Base-by-base conservation (phyloP, 1,284 basidiomycete species). In the Cutaneotrichosporon cyanovorans region DNA sequence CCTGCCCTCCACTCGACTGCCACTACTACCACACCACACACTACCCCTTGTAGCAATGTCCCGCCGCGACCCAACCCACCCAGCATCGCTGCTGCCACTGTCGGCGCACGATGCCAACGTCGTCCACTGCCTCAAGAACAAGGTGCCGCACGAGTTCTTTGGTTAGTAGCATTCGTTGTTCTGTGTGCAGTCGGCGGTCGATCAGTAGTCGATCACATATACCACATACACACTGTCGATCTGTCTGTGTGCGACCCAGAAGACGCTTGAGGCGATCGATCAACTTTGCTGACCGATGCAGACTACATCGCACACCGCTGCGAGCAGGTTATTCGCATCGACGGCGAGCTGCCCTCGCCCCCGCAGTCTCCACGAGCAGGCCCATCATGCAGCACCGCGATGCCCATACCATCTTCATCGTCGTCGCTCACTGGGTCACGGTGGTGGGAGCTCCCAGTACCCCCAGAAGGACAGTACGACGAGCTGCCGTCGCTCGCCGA, bases 401-500 rank as follows among this genome's bases (percentile, higher is more conserved):
- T n/a, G n/a, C n/a, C 21, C 28, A 20, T 30, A 5, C 21, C 42
- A 14, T 31, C 39, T 8, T 18, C 39, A 7, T 31, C 20, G 11
- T 23, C 5, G 23, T 16, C 9, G 19, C n/a, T n/a, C n/a, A n/a
- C n/a, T n/a, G n/a, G n/a, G n/a, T n/a, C 33, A 10, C 45, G 50
- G 48, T 73, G 72, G 58, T 61, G 63, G 54, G 65, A 68, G 58
- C 69, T 59, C 56, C 66, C 53, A 38, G 48, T 57, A 23, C 66
- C 54, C 38, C 46, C 55, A 25, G 66, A 71, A 25, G 51, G 51
- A 12, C 51, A 51, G 37, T 58, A 57, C 21, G 64, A 61, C 35
- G 61, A 66, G 10, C 54, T 88, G 22, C 84, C 83, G 4, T 78
- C 81, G 37, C 76, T 98, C 42, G 81, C 89, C 63, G 78, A 84